Base-by-base conservation (phyloP, 1,284 basidiomycete species). In the Leccinum subrobustum region DNA sequence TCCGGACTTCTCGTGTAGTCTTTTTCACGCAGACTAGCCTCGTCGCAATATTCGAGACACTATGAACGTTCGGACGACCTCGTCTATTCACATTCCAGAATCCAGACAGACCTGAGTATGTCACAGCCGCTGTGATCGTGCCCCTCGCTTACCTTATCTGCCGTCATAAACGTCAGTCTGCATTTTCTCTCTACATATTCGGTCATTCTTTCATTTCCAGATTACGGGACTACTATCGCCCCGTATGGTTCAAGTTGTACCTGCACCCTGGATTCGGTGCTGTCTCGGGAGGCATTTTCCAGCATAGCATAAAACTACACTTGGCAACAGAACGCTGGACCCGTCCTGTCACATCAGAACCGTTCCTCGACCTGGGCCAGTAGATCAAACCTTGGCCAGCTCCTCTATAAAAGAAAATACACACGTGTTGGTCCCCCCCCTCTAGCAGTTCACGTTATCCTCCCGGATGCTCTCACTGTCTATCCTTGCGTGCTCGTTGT, bases 401-500 rank as follows among this genome's bases (percentile, higher is more conserved):
- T 44, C 37, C 2, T 5, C n/a, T 60, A 72, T 71, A 66, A 63
- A 64, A 42, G 54, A 42, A 12, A 35, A 23, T 18, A 4, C n/a
- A 52, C 47, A 25, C 11, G 6, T 47, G 6, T 47, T 47, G 18
- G 18, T 6, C 18, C 11, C 42, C 11, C 6, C 18, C 8, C 27
- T 20, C 18, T 47, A 20, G 44, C 44, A 12, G 44, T 47, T 20
- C 18, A 18, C n/a, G 6, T 47, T 20, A 20, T 44, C 18, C 3
- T 12, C 18, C 44, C 11, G 18, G 44, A 47, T 47, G 44, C 44
- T 47, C 6, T 47, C 18, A 47, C 6, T 47, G 44, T 20, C n/a
- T 20, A 20, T 47, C 18, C 11, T 47, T 20, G 11, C 18, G n/a
- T 47, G 18, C 11, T 47, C 11, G 3, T 47, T 20, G 6, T 47